phyloP scores from a whole-genome alignment of 768 basidiomycete genomes.

The Phylloporus rhodoxanthus region DNA sequence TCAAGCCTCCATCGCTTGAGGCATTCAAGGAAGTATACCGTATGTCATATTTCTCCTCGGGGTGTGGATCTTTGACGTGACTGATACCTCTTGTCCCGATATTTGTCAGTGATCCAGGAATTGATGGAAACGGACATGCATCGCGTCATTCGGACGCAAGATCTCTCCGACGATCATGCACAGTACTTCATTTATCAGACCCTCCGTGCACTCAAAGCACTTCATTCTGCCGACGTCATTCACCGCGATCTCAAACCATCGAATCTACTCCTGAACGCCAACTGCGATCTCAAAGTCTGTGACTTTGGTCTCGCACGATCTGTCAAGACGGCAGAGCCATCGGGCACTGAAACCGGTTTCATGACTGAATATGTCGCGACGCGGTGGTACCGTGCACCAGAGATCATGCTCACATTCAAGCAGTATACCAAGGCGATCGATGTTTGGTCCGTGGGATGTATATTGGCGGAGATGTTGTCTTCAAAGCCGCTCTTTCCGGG shows the following conservation, averaged over 20 bases:
- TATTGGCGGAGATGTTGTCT: constrained; percentile 94
- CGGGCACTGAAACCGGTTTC: constrained; percentile 78
- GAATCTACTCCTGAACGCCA: constrained; percentile 94
- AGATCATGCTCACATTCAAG: constrained; percentile 99
- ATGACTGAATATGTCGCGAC: constrained; percentile 99
- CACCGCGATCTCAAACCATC: constrained; percentile 97
- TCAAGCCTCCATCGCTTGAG: constrained; percentile 76
- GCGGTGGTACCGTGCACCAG: constrained; percentile 97
- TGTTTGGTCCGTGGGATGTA: constrained; percentile 83
- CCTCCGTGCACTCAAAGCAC: constrained; percentile 88
- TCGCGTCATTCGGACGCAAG: constrained; percentile 91
- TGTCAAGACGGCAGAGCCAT: constrained; percentile 78
- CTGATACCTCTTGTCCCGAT: neutral
- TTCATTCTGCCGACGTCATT: constrained; percentile 95
- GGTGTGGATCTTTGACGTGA: neutral
- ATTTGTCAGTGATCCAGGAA: constrained; percentile 71
- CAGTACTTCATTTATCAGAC: constrained; percentile 95
- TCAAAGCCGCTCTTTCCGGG: constrained; percentile 97
- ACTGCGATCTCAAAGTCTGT: constrained; percentile 92
- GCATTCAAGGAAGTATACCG: constrained; percentile 82
- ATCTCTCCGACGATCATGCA: constrained; percentile 91
- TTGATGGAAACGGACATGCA: constrained; percentile 97
- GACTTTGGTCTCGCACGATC: constrained; percentile 96
- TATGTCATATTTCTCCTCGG: constrained; percentile 28
- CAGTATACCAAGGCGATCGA: constrained; percentile 97